Conservation (phyloP, 2,329 filamentous ascomycete species). For the Shiraia bambusicola region DNA sequence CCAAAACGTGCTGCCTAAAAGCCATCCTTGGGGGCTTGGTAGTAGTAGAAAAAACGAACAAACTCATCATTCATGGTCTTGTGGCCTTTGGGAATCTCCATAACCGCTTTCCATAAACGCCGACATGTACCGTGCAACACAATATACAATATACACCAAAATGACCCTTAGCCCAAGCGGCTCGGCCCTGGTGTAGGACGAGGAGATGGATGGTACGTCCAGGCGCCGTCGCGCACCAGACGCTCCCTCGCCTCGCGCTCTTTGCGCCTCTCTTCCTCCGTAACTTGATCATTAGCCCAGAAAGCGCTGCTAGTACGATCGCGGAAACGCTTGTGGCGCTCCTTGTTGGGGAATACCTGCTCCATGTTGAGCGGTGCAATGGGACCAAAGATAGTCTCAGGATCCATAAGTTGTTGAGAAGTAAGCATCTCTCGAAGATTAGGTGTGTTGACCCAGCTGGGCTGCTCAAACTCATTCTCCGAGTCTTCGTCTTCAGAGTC, state of each 20-base stretch:
- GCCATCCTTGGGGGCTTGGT: too few relatives aligned
- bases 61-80: too few relatives aligned
- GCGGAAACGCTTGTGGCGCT: constrained; percentile 84
- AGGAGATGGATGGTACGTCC: constrained; percentile 53
- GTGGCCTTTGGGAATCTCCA: too few relatives aligned
- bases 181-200: constrained; percentile 22
- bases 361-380: constrained; percentile 91
- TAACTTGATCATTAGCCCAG: constrained; percentile 84
- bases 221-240: constrained; percentile 79
- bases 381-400: constrained; percentile 82
- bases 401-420: constrained; percentile 82
- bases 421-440: constrained; percentile 74
- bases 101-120: too few relatives aligned
- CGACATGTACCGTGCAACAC: too few relatives aligned
- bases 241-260: constrained; percentile 79
- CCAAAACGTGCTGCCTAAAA: background rate
- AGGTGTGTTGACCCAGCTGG: constrained; percentile 86
- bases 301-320: constrained; percentile 91
- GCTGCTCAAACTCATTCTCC: constrained; percentile 64
- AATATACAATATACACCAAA: too few relatives aligned
- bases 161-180: too few relatives aligned
- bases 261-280: constrained; percentile 80
- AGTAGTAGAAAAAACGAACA: too few relatives aligned
- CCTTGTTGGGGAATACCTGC: constrained; percentile 79
- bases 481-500: constrained; percentile 87